These are phyloP conservation scores for Auricularia sp. DNA, from an alignment of 768 basidiomycete species.

Conservation along the genomic window DNA sequence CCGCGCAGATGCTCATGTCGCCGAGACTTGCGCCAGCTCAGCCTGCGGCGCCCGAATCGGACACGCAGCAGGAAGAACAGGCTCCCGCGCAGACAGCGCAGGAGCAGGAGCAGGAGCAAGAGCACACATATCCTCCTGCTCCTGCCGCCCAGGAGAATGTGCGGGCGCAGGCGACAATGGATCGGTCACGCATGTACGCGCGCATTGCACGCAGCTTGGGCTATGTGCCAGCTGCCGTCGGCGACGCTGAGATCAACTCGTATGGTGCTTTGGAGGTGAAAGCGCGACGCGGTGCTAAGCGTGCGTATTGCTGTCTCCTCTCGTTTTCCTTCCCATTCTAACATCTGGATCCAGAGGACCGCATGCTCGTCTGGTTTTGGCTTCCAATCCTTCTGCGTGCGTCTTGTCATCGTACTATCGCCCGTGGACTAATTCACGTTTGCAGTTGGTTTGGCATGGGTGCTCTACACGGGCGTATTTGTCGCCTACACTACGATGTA, in stretches of 20 bases:
- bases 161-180: background rate
- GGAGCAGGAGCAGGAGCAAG: background rate
- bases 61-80: background rate
- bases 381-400: conserved; percentile 70
- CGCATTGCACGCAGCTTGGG: background rate
- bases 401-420: conserved; percentile 20
- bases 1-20: conserved; percentile 35
- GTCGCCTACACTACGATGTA: conserved; percentile 7
- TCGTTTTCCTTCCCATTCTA: background rate
- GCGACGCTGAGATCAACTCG: background rate
- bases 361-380: conserved; percentile 81
- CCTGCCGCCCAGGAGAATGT: background rate
- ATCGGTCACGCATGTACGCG: background rate
- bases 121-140: background rate
- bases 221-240: background rate
- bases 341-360: conserved; percentile 45
- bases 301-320: conserved; percentile 30
- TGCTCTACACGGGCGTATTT: conserved; percentile 10
- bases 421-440: background rate
- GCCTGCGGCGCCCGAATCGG: background rate
- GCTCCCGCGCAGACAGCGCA: background rate
- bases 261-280: background rate
- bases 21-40: background rate
- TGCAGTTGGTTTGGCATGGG: conserved; percentile 14
- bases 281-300: conserved; percentile 46